Evolutionary conservation across 2,329 filamentous ascomycete genomes (phyloP), one percentile per base, ranked within the genome.

Genomic region (Lizonia empirigonia): DNA sequence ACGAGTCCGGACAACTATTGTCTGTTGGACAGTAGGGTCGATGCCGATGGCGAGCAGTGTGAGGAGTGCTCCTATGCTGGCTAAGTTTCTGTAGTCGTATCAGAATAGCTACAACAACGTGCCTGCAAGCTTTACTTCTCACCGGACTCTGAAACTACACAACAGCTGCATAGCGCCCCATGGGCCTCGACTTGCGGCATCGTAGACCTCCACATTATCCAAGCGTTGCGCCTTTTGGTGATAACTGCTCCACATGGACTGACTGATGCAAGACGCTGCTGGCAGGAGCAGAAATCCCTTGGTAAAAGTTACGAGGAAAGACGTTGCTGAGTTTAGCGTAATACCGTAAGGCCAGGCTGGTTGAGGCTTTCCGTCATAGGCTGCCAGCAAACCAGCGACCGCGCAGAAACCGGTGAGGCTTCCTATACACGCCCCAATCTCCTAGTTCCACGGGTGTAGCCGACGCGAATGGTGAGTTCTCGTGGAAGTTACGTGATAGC

Each of bases 301-400:
- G 8, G 34, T 23, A 23, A 23, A 4, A 36, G 34, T 36, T 13
- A 9, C 9, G 34, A 36, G 34, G 12, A 36, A 16, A 36, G 34
- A 7, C 22, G 20, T 13, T 10, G 34, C 34, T 10, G 34, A 20
- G 22, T 36, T 36, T 2, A 36, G 34, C 15, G 34, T 20, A 16
- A 36, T 36, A 23, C 34, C 34, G n/a, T 36, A 36, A 36, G 9
- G 34, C 34, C 34, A 36, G n/a, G 18, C 34, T 36, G 34, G 34
- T 16, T 36, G 34, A 10, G 34, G 3, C 34, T 36, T 20, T 7
- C 34, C 34, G 12, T 23, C 18, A 36, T 19, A 36, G 7, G 22
- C 22, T 36, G 12, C n/a, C 2, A 36, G 34, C 18, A 23, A 16
- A 20, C 34, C 34, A 36, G 20, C 18, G 6, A 20, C 12, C 12